Conservation (phyloP, 2,329 filamentous ascomycete genomes). For the Calonectria hongkongensis region DNA sequence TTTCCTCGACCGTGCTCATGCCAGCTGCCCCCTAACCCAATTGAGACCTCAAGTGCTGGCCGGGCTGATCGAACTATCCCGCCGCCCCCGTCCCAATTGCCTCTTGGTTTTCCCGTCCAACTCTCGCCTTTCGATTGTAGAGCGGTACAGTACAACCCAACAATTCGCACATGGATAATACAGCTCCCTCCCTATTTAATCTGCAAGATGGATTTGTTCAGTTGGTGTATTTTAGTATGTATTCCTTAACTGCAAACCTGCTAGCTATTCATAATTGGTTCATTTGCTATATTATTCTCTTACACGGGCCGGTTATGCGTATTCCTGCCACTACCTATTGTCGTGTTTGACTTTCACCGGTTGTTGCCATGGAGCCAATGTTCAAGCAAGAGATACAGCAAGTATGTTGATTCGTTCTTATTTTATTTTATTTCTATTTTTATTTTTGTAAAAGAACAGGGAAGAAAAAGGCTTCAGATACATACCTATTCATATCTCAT, state of each 20-base stretch:
- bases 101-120: neutral
- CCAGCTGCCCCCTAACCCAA: neutral
- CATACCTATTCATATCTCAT: neutral
- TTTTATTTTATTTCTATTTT: neutral
- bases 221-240: neutral
- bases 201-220: neutral
- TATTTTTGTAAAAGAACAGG: too few species aligned
- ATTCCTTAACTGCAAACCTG: neutral
- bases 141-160: neutral
- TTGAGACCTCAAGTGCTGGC: neutral
- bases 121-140: neutral
- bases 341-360: neutral
- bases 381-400: slow-evolving; percentile 17
- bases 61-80: neutral
- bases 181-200: slow-evolving; percentile 5
- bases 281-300: neutral
- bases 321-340: neutral
- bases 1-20: too few species aligned
- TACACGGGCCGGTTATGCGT: neutral
- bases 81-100: neutral
- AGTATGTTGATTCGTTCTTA: neutral
- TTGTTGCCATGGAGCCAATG: neutral
- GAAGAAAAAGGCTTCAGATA: neutral
- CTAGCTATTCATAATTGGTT: neutral
- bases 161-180: slow-evolving; percentile 13